Evolutionary conservation across 2,329 filamentous ascomycete species (phyloP), one percentile per base, ranked within the genome.

Genomic region (Monilinia fructigena): DNA sequence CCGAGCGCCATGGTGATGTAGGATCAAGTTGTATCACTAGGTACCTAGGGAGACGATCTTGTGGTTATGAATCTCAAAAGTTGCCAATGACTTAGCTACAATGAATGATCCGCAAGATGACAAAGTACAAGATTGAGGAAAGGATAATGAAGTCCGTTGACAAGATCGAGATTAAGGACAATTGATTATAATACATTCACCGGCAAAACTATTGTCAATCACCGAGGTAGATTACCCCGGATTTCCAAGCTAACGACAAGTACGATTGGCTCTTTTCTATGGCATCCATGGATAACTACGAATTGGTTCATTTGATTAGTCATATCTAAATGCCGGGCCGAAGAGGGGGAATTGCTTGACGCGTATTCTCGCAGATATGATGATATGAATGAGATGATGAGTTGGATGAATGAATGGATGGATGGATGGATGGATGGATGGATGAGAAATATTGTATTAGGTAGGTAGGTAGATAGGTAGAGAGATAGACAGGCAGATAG

Each of bases 151-250:
- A 26, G 18, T n/a, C 1, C 3, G 20, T 47, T 20, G 45, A n/a
- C 45, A 20, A 47, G 31, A 35, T 28, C 28, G 4, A 35, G 31
- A 35, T 35, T 5, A 35, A 35, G 31, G 20, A 47, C 45, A 18
- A 45, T 14, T 10, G 40, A 45, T 45, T 45, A 45, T 18, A 20
- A 20, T 20, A 5, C 18, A 20, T 38, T 38, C 28, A 48, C 31
- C 58, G 58, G 58, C 23, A 60, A 50, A 60, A 45, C 28, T 14
- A 59, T 38, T 26, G 45, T 60, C 28, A 28, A 60, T 60, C 45
- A 60, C 58, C 58, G 58, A 60, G 58, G 58, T 3, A 60, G 3
- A 11, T 26, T 48, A 50, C 58, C 58, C 58, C 45, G n/a, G 58
- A 60, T 50, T 60, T 20, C 45, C 23, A 18, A 26, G 14, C 28